Conservation (phyloP, 805 yeast genomes). For the Ogataea parapolymorpha region DNA sequence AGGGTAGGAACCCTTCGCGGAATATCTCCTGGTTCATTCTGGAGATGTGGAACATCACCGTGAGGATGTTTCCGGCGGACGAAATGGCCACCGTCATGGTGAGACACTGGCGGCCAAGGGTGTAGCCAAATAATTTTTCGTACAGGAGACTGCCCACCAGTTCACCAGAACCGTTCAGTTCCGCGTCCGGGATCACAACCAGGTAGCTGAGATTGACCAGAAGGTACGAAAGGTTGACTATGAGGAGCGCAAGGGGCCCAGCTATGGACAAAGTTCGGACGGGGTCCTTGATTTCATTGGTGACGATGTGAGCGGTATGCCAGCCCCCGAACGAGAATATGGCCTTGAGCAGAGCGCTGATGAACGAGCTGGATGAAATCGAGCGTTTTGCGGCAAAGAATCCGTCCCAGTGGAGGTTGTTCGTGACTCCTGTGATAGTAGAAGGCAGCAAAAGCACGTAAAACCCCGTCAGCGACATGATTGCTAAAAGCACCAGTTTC, state of each 20-base stretch:
- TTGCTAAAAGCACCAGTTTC: conserved; percentile 50
- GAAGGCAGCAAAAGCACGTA: conserved; percentile 53
- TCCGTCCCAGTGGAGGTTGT: conserved; percentile 35
- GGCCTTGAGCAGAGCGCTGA: conserved; percentile 50
- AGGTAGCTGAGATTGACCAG: conserved; percentile 49
- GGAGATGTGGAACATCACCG: conserved; percentile 50
- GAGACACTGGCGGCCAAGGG: conserved; percentile 45
- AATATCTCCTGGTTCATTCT: conserved; percentile 56
- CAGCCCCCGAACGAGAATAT: conserved; percentile 53
- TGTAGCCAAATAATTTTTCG: conserved; percentile 47
- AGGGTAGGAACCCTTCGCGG: conserved; percentile 53
- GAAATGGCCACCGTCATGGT: conserved; percentile 50
- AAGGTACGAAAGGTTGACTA: conserved; percentile 43
- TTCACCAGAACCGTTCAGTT: conserved; percentile 43
- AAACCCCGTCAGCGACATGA: conserved; percentile 57
- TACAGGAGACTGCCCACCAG: conserved; percentile 51
- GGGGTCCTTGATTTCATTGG: conserved; percentile 55
- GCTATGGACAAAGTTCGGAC: conserved; percentile 49
- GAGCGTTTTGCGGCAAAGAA: conserved; percentile 28
- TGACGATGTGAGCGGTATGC: conserved; percentile 51
- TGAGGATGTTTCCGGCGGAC: conserved; percentile 55
- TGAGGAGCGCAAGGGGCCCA: conserved; percentile 45
- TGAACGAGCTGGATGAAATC: conserved; percentile 41
- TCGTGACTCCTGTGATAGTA: conserved; percentile 41
- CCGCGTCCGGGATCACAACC: conserved; percentile 47